Conservation (phyloP, 768 basidiomycete species). For the Phaeolepiota aurea region DNA sequence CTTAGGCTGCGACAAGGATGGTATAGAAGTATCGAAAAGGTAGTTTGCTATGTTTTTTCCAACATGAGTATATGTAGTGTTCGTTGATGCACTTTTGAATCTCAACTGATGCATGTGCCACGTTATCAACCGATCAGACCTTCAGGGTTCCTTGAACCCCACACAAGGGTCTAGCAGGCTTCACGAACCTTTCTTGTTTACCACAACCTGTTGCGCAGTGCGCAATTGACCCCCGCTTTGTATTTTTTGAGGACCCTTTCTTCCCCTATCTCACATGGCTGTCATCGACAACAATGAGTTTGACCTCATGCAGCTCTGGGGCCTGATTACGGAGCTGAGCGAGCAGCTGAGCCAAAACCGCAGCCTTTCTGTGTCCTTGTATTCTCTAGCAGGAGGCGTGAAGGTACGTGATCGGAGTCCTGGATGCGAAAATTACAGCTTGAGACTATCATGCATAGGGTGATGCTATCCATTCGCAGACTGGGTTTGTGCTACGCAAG, state of each 20-base stretch:
- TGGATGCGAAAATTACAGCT: background rate
- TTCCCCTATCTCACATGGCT: conserved; percentile 32
- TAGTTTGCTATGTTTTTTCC: no score
- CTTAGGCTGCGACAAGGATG: background rate
- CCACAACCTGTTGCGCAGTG: background rate
- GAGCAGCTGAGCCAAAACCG: conserved; percentile 81
- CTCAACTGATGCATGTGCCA: no score
- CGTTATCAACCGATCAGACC: no score
- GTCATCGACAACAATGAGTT: conserved; percentile 51
- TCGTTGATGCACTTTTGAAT: no score
- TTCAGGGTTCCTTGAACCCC: no score
- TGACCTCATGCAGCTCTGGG: conserved; percentile 56
- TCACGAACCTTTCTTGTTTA: no score
- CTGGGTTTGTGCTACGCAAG: conserved; percentile 87
- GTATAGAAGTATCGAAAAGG: background rate
- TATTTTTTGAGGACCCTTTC: background rate
- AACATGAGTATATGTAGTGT: no score
- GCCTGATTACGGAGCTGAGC: conserved; percentile 68
- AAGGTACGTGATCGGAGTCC: conserved; percentile 45
- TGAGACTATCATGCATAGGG: conserved; percentile 31
- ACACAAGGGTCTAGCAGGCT: no score
- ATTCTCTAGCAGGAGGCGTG: conserved; percentile 63
- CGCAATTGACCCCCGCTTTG: background rate
- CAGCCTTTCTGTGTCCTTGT: conserved; percentile 59
- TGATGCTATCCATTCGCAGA: conserved; percentile 84